Base-by-base conservation (phyloP, 139 green algal genomes). In the Mychonastes homosphaera region DNA sequence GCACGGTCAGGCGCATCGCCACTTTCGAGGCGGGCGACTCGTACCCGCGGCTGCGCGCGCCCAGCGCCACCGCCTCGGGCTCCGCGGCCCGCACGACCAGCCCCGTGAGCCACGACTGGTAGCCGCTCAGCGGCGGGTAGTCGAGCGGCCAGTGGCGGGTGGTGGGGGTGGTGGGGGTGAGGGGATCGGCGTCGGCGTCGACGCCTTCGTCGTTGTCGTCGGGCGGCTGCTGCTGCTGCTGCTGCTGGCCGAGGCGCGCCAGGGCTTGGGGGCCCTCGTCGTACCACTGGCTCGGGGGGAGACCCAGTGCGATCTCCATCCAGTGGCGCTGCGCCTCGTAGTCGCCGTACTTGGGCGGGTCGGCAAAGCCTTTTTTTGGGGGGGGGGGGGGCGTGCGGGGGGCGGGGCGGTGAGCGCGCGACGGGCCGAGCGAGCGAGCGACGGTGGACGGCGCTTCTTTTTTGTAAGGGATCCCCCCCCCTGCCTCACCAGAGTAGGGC, bases 261-360 rank as follows among this genome's bases (percentile, higher is more conserved):
- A 43, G 26, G 9, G 26, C 28, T 3, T 3, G 47, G 26, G 24
- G 26, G 47, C 9, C 53, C 6, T n/a, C n/a, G n/a, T 29, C 67
- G 51, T 69, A 97, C 92, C 92, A 99, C 19, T 94, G 51, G 1
- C 15, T 32, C 0, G 80, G n/a, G 0, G 85, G 84, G 38, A 85
- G 29, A 53, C 94, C 74, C 0, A 88, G 26, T 0, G 92, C 90
- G 9, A 98, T 50, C 73, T 98, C 92, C 92, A 99, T 99, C 92
- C 92, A 99, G 62, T 99, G 92, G 0, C 92, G 72, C 72, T 99
- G 92, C 7, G 92, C 92, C 58, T 99, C 92, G 62, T 96, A 98
- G 65, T 99, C 92, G 0, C 92, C 92, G 71, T 79, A 97, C 35
- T 78, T 86, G 9, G 92, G 92, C 2, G 86, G 74, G 3, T 52